A percentile compares a stretch with the other conserved stretches of the same genome.
Conservation (phyloP, 495 filamentous ascomycete genomes). For the Daldinia decipiens region DNA sequence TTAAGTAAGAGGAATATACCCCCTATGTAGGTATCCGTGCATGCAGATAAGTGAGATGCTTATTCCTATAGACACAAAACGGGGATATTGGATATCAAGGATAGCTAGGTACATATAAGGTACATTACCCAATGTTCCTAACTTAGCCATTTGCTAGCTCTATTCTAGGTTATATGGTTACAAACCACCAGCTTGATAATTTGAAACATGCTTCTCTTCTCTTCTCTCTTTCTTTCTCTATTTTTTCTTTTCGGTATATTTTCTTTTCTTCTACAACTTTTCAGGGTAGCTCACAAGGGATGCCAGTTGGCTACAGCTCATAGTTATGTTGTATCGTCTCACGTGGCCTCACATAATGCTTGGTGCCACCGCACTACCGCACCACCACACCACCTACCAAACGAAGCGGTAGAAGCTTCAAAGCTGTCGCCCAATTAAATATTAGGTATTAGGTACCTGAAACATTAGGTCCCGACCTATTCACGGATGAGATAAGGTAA, state of each 20-base stretch:
- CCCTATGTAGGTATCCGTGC: neutral
- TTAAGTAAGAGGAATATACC: neutral
- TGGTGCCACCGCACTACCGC: constrained; percentile 37
- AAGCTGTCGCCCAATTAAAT: constrained; percentile 32
- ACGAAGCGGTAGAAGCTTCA: constrained; percentile 14
- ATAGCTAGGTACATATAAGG: neutral
- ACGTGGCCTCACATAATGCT: constrained; percentile 37
- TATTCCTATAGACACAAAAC: neutral
- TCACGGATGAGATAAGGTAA: constrained; percentile 4
- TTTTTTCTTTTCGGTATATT: too few relatives aligned
- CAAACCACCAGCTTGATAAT: neutral
- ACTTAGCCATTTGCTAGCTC: neutral
- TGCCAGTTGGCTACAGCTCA: constrained; percentile 20
- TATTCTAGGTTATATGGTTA: neutral
- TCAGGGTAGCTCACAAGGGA: neutral
- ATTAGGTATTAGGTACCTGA: constrained; percentile 2
- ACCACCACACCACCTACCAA: too few relatives aligned
- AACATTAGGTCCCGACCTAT: neutral
- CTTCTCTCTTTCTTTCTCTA: neutral
- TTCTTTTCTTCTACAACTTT: too few relatives aligned
- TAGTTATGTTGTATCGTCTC: constrained; percentile 28
- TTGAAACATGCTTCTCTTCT: neutral
- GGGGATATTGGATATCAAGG: neutral
- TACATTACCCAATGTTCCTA: neutral
- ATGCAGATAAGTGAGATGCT: neutral